Evolutionary conservation across 345 rosid genomes (phyloP).

Genomic region (Citrus glauca): DNA sequence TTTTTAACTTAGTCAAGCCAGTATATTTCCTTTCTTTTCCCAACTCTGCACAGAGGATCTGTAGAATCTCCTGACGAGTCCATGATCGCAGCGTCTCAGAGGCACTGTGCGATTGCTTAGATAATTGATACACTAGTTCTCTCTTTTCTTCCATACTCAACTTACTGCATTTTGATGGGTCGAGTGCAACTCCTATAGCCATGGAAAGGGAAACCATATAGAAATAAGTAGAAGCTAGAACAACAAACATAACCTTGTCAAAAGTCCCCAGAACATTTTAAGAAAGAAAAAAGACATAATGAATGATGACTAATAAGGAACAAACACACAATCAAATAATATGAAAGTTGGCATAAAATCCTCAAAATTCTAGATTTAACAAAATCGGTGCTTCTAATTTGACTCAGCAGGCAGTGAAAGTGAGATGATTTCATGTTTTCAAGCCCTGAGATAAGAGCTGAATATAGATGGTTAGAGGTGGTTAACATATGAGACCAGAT

Average conservation of each 20-base stretch:
- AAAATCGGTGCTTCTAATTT: not conserved
- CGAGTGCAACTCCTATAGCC: constrained; percentile 34
- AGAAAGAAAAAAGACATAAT: not conserved
- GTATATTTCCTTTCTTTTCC: constrained; percentile 99
- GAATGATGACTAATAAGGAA: not conserved
- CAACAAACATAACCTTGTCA: not conserved
- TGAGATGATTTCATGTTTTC: not conserved
- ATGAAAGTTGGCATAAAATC: not conserved
- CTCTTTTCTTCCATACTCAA: constrained; percentile 75
- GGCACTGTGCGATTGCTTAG: constrained; percentile 61
- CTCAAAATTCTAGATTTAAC: not conserved
- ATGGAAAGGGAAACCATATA: not conserved
- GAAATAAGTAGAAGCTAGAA: constrained; percentile 5
- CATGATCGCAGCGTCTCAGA: constrained; percentile 73
- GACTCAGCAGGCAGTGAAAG: not conserved
- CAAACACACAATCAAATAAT: not conserved
- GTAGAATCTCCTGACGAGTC: constrained; percentile 92
- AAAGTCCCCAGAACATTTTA: not conserved
- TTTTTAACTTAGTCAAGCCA: constrained; percentile 82
- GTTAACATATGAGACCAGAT: not conserved
- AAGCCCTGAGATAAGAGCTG: not conserved
- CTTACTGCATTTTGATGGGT: constrained; percentile 52
- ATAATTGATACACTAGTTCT: constrained; percentile 75
- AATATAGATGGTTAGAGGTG: not conserved
- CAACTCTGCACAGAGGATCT: constrained; percentile 91